A percentile compares a stretch with the other conserved stretches of the same genome.
phyloP scores from a whole-genome alignment of 2,329 filamentous ascomycete species.

The Claviceps cyperi region DNA sequence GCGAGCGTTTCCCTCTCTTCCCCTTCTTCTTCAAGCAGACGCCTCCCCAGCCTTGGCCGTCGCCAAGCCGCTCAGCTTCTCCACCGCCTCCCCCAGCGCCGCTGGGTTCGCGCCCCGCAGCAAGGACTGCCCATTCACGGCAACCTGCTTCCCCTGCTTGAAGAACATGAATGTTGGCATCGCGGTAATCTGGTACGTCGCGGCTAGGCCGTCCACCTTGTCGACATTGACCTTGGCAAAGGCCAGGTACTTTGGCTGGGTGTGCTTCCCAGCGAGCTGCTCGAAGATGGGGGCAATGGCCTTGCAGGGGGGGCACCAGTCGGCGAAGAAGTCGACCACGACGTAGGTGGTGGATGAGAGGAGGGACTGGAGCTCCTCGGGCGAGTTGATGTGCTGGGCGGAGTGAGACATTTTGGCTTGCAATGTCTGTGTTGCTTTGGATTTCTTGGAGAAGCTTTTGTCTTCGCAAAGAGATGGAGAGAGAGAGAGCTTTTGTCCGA shows the following conservation, averaged over 20 bases:
- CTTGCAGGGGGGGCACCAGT: constrained; percentile 37
- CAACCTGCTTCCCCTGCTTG: constrained; percentile 46
- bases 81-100: constrained; percentile 18
- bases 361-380: constrained; percentile 22
- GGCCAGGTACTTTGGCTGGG: constrained; percentile 9
- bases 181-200: constrained; percentile 65
- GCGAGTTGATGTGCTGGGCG: constrained; percentile 17
- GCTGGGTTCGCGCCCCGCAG: constrained; percentile 21
- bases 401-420: constrained; percentile 1
- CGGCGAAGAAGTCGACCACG: constrained; percentile 34
- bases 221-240: constrained; percentile 12
- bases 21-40: neutral
- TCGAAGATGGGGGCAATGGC: constrained; percentile 31
- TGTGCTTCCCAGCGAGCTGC: constrained; percentile 29
- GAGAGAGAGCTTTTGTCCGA: too few species aligned
- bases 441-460: neutral
- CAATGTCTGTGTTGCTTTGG: neutral
- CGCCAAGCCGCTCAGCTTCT: constrained; percentile 24
- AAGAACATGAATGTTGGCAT: constrained; percentile 92
- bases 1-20: neutral
- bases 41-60: constrained; percentile 15
- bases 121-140: constrained; percentile 16
- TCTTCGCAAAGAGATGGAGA: neutral
- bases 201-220: constrained; percentile 23
- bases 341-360: constrained; percentile 26